Conservation (phyloP, 2,329 filamentous ascomycete species). For the Dryadomyces sulphureus region DNA sequence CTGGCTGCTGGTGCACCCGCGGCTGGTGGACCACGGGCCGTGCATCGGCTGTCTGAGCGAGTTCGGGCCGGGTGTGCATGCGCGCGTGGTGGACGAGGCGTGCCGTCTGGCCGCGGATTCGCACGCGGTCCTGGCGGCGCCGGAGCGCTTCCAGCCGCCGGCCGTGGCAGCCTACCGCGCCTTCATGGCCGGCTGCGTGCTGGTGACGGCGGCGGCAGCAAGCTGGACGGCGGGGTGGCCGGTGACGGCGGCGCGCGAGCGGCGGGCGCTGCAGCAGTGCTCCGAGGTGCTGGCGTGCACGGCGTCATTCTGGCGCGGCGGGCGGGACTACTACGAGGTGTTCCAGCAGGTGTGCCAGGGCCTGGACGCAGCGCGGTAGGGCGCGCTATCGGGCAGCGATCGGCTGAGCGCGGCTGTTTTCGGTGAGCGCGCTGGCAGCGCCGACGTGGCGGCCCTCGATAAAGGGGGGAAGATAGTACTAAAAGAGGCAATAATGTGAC, state of each 20-base stretch:
- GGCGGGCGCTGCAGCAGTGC: not conserved
- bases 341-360: not conserved
- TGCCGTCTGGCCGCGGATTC: not conserved
- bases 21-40: not conserved
- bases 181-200: slow-evolving; percentile 2
- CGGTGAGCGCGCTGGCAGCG: not conserved
- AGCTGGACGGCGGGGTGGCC: not conserved
- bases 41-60: not conserved
- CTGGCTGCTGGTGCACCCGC: slow-evolving; percentile 2
- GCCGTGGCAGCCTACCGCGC: slow-evolving; percentile 2
- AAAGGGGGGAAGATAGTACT: not conserved
- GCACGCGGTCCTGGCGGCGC: not conserved
- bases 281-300: slow-evolving; percentile 1
- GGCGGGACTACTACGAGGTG: slow-evolving; percentile 3
- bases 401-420: not conserved
- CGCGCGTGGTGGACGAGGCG: not conserved
- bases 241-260: not conserved
- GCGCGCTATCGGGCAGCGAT: not conserved
- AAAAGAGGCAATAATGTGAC: no score
- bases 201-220: slow-evolving; percentile 1
- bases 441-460: not conserved
- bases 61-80: not conserved
- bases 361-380: not conserved
- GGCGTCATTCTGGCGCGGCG: slow-evolving; percentile 1
- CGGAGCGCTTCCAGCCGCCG: not conserved